Conservation (phyloP, 1,139 yeast species). For the Candida tropicalis region DNA sequence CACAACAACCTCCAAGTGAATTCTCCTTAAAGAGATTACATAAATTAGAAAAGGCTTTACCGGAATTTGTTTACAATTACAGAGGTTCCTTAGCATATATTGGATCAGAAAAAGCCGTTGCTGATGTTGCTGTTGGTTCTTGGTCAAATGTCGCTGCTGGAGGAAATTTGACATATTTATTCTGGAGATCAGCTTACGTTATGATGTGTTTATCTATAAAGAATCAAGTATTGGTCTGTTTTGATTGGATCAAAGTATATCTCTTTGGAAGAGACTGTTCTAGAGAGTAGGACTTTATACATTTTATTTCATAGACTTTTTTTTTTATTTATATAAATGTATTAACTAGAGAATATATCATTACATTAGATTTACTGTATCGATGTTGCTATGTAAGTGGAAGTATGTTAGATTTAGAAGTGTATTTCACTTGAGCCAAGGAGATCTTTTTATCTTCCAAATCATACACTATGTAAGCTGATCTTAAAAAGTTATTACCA, state of each 20-base stretch:
- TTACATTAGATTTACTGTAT: too few species aligned
- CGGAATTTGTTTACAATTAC: slow-evolving; percentile 62
- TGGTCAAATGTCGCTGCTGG: slow-evolving; percentile 80
- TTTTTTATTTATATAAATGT: too few species aligned
- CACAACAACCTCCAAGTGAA: slow-evolving; percentile 34
- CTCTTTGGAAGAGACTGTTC: slow-evolving; percentile 86
- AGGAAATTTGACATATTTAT: slow-evolving; percentile 81
- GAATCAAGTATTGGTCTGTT: slow-evolving; percentile 78
- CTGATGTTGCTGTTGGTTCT: slow-evolving; percentile 86
- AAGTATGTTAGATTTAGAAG: slow-evolving; percentile 14
- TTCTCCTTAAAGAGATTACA: slow-evolving; percentile 40
- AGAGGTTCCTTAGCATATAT: slow-evolving; percentile 78
- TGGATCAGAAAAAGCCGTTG: slow-evolving; percentile 91
- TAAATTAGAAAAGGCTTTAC: slow-evolving; percentile 46
- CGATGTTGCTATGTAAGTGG: slow-evolving; percentile 21
- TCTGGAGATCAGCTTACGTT: slow-evolving; percentile 93
- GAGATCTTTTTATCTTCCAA: slow-evolving; percentile 29
- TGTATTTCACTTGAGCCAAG: slow-evolving; percentile 29
- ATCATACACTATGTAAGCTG: slow-evolving; percentile 31
- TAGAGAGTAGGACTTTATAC: slow-evolving; percentile 39
- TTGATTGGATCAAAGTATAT: slow-evolving; percentile 87
- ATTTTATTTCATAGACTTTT: slow-evolving; percentile 1
- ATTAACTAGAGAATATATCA: too few species aligned
- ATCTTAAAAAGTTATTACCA: slow-evolving; percentile 36
- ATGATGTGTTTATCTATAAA: slow-evolving; percentile 89